Percentiles rank a stretch among this genome's conserved stretches.
Conservation (phyloP, 2,329 filamentous ascomycete species). For the Rachicladosporium sp. region DNA sequence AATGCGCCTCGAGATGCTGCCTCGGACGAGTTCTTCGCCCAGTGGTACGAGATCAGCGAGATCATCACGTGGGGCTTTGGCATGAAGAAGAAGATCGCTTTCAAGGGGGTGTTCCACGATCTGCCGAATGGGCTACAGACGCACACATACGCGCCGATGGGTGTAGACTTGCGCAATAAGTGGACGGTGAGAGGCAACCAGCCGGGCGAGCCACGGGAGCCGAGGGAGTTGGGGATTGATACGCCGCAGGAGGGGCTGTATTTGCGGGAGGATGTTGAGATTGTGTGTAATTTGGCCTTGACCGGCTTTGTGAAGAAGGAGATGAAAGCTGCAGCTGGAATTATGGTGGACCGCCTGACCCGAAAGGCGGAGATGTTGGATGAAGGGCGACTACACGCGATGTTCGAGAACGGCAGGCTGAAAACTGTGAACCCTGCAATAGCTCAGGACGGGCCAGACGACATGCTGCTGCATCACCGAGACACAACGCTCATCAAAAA, state of each 20-base stretch:
- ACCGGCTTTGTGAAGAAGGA: slow-evolving; percentile 55
- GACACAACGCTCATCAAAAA: slow-evolving; percentile 5
- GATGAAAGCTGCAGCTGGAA: slow-evolving; percentile 52
- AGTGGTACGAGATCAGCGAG: slow-evolving; percentile 62
- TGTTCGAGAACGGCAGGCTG: slow-evolving; percentile 54
- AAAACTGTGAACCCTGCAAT: slow-evolving; percentile 41
- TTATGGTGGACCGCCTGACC: slow-evolving; percentile 56
- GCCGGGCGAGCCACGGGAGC: slow-evolving; percentile 51
- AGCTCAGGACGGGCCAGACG: slow-evolving; percentile 6
- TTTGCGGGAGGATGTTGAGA: slow-evolving; percentile 57
- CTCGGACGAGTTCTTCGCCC: slow-evolving; percentile 59
- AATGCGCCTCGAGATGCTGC: slow-evolving; percentile 55
- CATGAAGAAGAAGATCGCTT: slow-evolving; percentile 52
- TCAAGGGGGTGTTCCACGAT: slow-evolving; percentile 61
- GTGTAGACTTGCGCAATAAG: slow-evolving; percentile 54
- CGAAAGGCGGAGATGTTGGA: slow-evolving; percentile 57
- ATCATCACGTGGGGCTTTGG: slow-evolving; percentile 57
- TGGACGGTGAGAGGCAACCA: slow-evolving; percentile 59
- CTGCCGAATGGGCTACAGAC: slow-evolving; percentile 61
- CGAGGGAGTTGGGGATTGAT: slow-evolving; percentile 51
- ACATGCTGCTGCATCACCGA: slow-evolving; percentile 4
- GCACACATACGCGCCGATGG: slow-evolving; percentile 57
- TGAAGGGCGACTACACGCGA: slow-evolving; percentile 51
- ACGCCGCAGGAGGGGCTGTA: slow-evolving; percentile 54
- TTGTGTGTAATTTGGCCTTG: slow-evolving; percentile 52